Base-by-base conservation (phyloP, 768 basidiomycete species). In the Lyophyllum atratum region DNA sequence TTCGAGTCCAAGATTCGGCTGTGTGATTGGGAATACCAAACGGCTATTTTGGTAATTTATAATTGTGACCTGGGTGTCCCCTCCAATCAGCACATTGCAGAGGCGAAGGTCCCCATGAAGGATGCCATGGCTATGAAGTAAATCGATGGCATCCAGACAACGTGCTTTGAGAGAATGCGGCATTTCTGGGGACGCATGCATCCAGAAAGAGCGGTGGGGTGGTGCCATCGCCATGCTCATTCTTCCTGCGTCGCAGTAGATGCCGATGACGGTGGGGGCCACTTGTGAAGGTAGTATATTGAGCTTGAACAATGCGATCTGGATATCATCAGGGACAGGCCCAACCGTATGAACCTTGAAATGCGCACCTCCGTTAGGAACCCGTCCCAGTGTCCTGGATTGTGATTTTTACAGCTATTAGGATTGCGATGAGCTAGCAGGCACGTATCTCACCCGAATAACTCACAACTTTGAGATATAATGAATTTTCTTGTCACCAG, bases 191-290 rank as follows among this genome's bases (percentile, higher is more conserved):
- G 78, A 82, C 14, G 87, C 82, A 59, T 86, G 80, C 58, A 85
- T 77, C 85, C 86, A 87, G 66, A 86, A 84, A 7, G 76, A 74
- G 15, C 69, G 72, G 60, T 87, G 83, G 0, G 86, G 86, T 15
- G 80, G 70, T 60, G 81, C 83, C 76, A 84, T 80, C 12, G 78
- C 67, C 6, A 81, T 64, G 61, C 75, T 75, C 45, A 81, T 70
- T 10, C 70, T 63, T 49, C 71, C 72, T 25, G 74, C 63, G 58
- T 70, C 67, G 21, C 74, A 58, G 65, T 78, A 78, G 21, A 82
- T 74, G 39, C 79, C 79, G 48, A 87, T 83, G 54, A 88, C 66
- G 37, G 71, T 64, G 0, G 86, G 84, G 4, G 86, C 77, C 2
- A 82, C 85, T 64, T 86, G 85, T 0, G 86, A 72, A 1, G 76